Evolutionary conservation across 805 yeast species (phyloP).

Genomic region (Yamadazyma nakazawae): DNA sequence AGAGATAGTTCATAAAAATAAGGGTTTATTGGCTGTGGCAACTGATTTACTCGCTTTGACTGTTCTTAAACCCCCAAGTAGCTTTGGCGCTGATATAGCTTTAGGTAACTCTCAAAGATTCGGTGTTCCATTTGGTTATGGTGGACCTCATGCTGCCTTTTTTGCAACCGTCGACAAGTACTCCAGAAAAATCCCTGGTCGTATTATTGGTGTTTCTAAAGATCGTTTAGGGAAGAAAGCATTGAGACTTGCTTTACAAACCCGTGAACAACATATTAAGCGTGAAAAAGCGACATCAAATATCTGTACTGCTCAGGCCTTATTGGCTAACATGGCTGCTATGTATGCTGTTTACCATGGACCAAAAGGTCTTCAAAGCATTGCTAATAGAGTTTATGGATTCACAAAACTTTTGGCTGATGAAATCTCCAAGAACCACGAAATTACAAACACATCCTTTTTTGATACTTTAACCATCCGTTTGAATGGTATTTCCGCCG

Average conservation of each 20-base stretch:
- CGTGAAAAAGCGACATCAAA: slow-evolving; percentile 97
- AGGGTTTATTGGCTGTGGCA: slow-evolving; percentile 82
- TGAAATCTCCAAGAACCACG: slow-evolving; percentile 45
- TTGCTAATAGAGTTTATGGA: slow-evolving; percentile 75
- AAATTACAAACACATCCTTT: slow-evolving; percentile 58
- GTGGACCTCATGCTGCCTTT: slow-evolving; percentile 99
- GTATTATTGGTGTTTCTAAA: slow-evolving; percentile 89
- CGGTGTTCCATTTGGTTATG: slow-evolving; percentile 97
- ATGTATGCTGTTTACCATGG: slow-evolving; percentile 97
- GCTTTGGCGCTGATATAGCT: slow-evolving; percentile 88
- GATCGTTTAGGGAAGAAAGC: slow-evolving; percentile 92
- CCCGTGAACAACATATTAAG: slow-evolving; percentile 97
- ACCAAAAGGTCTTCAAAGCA: slow-evolving; percentile 74
- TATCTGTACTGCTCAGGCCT: slow-evolving; percentile 97
- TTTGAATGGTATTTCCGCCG: slow-evolving; percentile 50
- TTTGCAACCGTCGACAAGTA: slow-evolving; percentile 80
- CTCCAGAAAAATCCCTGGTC: slow-evolving; percentile 93
- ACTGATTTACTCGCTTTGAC: slow-evolving; percentile 90
- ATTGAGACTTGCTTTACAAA: slow-evolving; percentile 87
- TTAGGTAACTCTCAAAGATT: slow-evolving; percentile 92
- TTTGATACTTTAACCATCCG: slow-evolving; percentile 84
- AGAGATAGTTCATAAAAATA: slow-evolving; percentile 61
- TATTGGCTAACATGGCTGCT: slow-evolving; percentile 91
- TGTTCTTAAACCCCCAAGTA: slow-evolving; percentile 75
- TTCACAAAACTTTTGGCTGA: slow-evolving; percentile 69